Conservation (phyloP, 2,329 filamentous ascomycete species). For the Sclerotinia spermophila region DNA sequence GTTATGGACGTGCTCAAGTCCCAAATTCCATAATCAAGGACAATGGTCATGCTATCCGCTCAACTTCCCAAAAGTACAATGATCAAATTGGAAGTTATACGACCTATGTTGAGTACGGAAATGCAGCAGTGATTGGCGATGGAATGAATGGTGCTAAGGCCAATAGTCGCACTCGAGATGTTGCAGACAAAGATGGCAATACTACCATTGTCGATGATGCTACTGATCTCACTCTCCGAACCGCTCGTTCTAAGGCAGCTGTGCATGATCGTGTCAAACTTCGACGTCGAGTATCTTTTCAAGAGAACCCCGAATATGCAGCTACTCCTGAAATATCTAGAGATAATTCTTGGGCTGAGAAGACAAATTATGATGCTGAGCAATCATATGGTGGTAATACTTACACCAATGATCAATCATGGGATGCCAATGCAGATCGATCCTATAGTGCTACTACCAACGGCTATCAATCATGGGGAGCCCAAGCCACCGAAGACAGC, state of each 20-base stretch:
- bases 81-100: not conserved
- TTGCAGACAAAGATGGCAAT: not conserved
- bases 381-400: not conserved
- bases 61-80: not conserved
- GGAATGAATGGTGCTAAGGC: not conserved
- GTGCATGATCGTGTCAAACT: not conserved
- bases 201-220: not conserved
- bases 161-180: not conserved
- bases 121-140: not conserved
- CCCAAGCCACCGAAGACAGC: not conserved
- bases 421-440: not conserved
- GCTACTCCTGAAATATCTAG: constrained; percentile 1
- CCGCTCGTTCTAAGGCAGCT: not conserved
- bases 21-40: not conserved
- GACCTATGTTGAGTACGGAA: not conserved
- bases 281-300: not conserved
- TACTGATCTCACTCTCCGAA: constrained; percentile 11
- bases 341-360: not conserved
- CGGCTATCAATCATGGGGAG: not conserved
- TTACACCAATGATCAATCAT: not conserved
- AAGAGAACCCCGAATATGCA: not conserved
- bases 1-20: not conserved
- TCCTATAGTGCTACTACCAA: not conserved
- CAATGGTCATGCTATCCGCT: not conserved
- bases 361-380: not conserved